A percentile compares a stretch with the other conserved stretches of the same genome.
Evolutionary conservation across 176 grass and related monocot genomes (phyloP).

Genomic region (Alopecurus myosuroides): DNA sequence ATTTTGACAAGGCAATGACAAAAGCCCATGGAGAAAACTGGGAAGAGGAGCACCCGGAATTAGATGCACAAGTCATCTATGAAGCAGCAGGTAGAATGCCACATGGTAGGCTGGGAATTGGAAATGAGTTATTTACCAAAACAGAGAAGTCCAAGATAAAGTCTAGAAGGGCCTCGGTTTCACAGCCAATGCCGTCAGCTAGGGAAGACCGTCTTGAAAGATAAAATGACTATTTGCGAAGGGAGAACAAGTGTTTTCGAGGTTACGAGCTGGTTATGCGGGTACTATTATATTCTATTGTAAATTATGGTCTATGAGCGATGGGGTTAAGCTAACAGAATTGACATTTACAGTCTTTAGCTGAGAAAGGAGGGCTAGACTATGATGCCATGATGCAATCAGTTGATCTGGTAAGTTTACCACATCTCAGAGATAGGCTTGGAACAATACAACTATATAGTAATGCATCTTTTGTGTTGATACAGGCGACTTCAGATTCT

Average conservation of each 20-base stretch:
- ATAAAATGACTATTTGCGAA: not conserved
- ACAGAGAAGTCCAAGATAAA: not conserved
- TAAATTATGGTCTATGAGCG: not conserved
- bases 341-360: not conserved
- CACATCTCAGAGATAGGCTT: no score
- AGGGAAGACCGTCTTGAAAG: not conserved
- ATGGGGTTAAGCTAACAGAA: not conserved
- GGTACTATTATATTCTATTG: not conserved
- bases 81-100: not conserved
- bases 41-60: not conserved
- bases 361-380: not conserved
- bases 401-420: not conserved
- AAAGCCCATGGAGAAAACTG: not conserved
- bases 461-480: no score
- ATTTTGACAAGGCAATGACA: not conserved
- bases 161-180: not conserved
- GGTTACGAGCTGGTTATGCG: not conserved
- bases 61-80: not conserved
- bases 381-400: not conserved
- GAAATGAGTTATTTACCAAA: not conserved
- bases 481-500: no score
- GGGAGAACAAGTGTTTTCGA: not conserved
- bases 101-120: not conserved
- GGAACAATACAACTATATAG: no score
- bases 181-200: not conserved